These are phyloP conservation scores for Maudiozyma bulderi DNA, from an alignment of 805 yeast species.

Conservation along the genomic window DNA sequence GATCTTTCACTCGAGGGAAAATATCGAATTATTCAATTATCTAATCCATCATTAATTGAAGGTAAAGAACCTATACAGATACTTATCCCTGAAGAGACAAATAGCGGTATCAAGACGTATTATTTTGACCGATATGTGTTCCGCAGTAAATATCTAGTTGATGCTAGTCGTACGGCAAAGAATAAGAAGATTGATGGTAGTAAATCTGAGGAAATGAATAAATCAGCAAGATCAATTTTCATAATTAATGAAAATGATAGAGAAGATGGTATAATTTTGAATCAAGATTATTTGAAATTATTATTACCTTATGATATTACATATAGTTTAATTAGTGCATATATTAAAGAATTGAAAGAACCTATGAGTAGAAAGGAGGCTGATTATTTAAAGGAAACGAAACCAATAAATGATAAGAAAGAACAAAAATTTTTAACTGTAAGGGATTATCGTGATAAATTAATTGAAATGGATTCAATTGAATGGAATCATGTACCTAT, in stretches of 20 bases:
- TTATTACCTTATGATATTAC: conserved; percentile 17
- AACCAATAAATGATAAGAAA: not conserved
- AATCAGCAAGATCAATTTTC: conserved; percentile 19
- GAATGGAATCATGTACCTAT: conserved; percentile 17
- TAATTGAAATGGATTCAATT: conserved; percentile 21
- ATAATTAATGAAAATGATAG: conserved; percentile 14
- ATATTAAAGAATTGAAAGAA: conserved; percentile 7
- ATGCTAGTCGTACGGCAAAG: not conserved
- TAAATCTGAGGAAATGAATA: too few relatives aligned
- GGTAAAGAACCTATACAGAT: conserved; percentile 13
- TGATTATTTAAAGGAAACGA: conserved; percentile 8
- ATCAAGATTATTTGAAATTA: conserved; percentile 12
- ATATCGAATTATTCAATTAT: conserved; percentile 12
- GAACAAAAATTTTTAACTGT: conserved; percentile 19
- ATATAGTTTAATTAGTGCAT: conserved; percentile 21
- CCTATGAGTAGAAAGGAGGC: conserved; percentile 9
- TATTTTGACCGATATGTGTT: not conserved
- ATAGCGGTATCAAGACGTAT: not conserved
- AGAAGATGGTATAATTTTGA: conserved; percentile 17
- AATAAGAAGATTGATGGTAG: too few relatives aligned
- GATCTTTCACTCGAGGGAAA: not conserved
- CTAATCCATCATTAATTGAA: conserved; percentile 21
- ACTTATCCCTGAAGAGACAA: conserved; percentile 4
- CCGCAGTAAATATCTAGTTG: not conserved
- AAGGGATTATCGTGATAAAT: conserved; percentile 26